These are phyloP conservation scores for Brassica balearica DNA, from an alignment of 441 rosid genomes.

Conservation along the genomic window DNA sequence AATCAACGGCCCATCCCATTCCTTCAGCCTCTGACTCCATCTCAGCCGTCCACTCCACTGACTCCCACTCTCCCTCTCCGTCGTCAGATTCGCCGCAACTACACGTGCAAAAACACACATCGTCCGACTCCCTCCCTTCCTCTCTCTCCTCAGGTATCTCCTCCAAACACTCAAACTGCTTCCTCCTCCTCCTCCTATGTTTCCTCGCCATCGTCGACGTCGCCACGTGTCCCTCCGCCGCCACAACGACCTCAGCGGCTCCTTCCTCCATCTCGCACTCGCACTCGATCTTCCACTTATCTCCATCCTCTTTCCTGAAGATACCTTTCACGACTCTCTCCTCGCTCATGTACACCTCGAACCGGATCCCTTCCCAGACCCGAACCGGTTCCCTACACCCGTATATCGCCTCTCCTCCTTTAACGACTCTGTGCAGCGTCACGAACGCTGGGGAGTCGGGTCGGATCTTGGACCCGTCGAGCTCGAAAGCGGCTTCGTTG, in stretches of 20 bases:
- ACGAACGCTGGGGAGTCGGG: conserved; percentile 64
- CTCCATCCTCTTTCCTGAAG: conserved; percentile 54
- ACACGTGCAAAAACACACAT: conserved; percentile 45
- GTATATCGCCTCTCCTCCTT: conserved; percentile 53
- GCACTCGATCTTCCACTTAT: conserved; percentile 67
- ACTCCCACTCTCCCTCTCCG: conserved; percentile 43
- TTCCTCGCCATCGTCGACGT: conserved; percentile 48
- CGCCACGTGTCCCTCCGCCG: conserved; percentile 62
- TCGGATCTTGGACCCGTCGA: conserved; percentile 62
- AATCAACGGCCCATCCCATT: conserved; percentile 79
- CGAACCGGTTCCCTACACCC: conserved; percentile 67
- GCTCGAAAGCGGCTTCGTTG: conserved; percentile 54
- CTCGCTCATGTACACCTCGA: conserved; percentile 68
- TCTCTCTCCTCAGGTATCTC: conserved; percentile 79
- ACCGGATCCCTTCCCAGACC: conserved; percentile 62
- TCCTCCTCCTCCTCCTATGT: conserved; percentile 43
- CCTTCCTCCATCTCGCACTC: conserved; percentile 50
- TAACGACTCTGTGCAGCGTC: conserved; percentile 62
- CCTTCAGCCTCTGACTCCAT: conserved; percentile 58
- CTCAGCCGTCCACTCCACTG: conserved; percentile 46
- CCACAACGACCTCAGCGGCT: conserved; percentile 57
- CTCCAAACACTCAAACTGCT: conserved; percentile 51
- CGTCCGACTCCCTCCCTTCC: conserved; percentile 46
- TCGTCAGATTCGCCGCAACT: conserved; percentile 35
- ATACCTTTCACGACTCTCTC: conserved; percentile 67